These are phyloP conservation scores for Talaromyces stipitatus DNA, from an alignment of 495 filamentous ascomycete genomes.

Conservation along the genomic window DNA sequence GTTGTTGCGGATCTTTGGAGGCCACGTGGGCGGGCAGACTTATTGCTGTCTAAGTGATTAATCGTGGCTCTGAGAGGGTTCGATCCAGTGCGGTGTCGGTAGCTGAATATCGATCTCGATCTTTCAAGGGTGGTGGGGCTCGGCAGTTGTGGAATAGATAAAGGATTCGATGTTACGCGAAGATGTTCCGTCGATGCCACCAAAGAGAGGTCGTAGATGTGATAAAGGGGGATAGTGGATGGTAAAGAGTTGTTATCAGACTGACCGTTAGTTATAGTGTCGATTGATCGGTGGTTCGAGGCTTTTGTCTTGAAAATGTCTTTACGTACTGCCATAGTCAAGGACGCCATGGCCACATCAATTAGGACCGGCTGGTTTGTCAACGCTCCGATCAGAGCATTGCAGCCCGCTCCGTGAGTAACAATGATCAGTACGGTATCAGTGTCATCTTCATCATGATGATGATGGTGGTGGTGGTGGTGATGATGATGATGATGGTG, in stretches of 20 bases:
- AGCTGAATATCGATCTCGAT: conserved; percentile 13
- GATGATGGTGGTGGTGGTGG: conserved; percentile 5
- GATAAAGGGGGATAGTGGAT: conserved; percentile 32
- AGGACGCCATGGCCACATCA: conserved; percentile 80
- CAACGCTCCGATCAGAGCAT: conserved; percentile 86
- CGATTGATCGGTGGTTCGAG: conserved; percentile 5
- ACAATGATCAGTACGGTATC: conserved; percentile 86
- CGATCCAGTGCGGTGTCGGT: conserved; percentile 21
- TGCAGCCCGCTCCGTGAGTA: conserved; percentile 96
- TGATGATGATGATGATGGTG: conserved; percentile 26
- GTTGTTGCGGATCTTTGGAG: conserved; percentile 14
- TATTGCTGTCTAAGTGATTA: conserved; percentile 7
- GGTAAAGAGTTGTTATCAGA: conserved; percentile 10
- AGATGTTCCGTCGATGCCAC: conserved; percentile 78
- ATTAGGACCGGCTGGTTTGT: conserved; percentile 82
- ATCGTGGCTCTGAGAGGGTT: conserved; percentile 7
- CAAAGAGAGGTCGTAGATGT: conserved; percentile 70
- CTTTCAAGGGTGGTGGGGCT: conserved; percentile 21
- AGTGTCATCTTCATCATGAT: conserved; percentile 40
- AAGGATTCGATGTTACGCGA: conserved; percentile 41
- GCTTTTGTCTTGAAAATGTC: conserved; percentile 26
- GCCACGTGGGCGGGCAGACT: conserved; percentile 20
- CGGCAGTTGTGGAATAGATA: conserved; percentile 17
- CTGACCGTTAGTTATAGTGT: neutral
- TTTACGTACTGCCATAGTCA: conserved; percentile 81